Percentiles rank a stretch among this genome's conserved stretches.
Conservation (phyloP, 2,329 filamentous ascomycete genomes). For the Aureobasidium sp. region DNA sequence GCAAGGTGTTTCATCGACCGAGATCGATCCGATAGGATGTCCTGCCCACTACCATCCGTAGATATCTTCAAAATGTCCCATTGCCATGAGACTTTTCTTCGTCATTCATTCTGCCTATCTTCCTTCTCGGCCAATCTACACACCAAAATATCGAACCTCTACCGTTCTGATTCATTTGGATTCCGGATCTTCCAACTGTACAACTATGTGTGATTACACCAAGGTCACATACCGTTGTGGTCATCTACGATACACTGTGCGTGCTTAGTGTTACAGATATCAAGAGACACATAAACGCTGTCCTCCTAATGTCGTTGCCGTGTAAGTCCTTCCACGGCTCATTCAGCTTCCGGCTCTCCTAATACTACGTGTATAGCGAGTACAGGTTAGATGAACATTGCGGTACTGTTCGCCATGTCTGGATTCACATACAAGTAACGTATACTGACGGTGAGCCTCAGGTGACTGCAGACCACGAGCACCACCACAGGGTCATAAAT, state of each 20-base stretch:
- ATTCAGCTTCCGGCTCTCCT: not conserved
- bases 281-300: conserved; percentile 48
- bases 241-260: conserved; percentile 47
- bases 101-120: not conserved
- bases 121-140: not conserved
- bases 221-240: conserved; percentile 50
- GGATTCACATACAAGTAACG: not conserved
- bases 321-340: conserved; percentile 25
- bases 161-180: not conserved
- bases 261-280: conserved; percentile 48
- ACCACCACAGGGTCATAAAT: not conserved
- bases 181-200: not conserved
- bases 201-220: conserved; percentile 50
- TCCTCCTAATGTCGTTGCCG: conserved; percentile 46
- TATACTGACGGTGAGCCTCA: not conserved
- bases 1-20: not conserved
- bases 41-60: not conserved
- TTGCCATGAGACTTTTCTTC: too few species aligned
- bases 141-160: too few species aligned
- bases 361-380: conserved; percentile 26
- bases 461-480: conserved; percentile 11
- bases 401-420: conserved; percentile 22
- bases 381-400: conserved; percentile 41
- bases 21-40: not conserved
- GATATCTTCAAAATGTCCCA: too few species aligned